Evolutionary conservation across 2,329 filamentous ascomycete genomes (phyloP), one percentile per base, ranked within the genome.

Genomic region (Zarea fungicola): DNA sequence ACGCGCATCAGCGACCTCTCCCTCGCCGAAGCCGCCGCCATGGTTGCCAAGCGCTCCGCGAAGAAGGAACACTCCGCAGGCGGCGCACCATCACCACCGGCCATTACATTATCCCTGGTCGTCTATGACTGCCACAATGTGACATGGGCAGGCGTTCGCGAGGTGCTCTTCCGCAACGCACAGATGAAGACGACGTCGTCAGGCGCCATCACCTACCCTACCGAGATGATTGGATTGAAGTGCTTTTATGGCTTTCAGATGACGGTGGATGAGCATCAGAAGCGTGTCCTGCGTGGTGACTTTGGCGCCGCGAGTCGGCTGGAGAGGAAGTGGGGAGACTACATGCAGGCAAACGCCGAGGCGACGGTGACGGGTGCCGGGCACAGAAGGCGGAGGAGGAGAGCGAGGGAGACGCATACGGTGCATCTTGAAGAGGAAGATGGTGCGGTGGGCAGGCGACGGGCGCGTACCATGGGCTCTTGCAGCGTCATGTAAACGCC

Each of bases 211-310:
- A 77, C 77, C 0, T 91, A 84, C 58, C 87, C 89, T 0, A 80
- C 81, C 1, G 85, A 96, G 62, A 81, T 95, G 50, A 89, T 97
- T 52, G 76, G 83, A 6, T 76, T 97, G 36, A 96, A 96, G 66
- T 95, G 90, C 67, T 97, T 92, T 71, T 95, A 95, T 65, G 89
- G 87, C 35, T 96, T 89, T 81, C 92, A 97, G 68, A 88, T 89
- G 70, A 96, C 90, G 0, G 90, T 96, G 5, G 87, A 96, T 56
- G 90, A 96, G 65, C 92, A 97, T 66, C 90, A 84, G 46, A 92
- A 91, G 69, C 81, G 91, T 4, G 88, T 96, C 1, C 66, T 95
- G 44, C 75, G 80, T 5, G 89, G 89, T 6, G 87, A 96, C 53
- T 78, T 89, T 51, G 73, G 76, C 0, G 77, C 87, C 1, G 93